phyloP scores from a whole-genome alignment of 495 filamentous ascomycete species.

The Penicillium lagena region DNA sequence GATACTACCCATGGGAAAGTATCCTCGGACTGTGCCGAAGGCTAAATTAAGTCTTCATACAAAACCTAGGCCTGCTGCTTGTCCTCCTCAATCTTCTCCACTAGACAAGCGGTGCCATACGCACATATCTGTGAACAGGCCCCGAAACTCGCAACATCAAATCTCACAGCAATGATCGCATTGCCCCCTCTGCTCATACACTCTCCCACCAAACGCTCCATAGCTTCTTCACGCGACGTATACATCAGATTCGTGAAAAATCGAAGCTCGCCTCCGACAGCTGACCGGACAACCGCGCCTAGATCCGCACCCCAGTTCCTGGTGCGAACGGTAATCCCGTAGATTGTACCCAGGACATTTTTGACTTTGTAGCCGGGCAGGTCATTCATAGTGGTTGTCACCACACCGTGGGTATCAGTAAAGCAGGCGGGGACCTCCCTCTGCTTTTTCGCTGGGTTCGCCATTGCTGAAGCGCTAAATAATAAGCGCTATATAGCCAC shows the following conservation, averaged over 20 bases:
- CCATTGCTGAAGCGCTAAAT: neutral
- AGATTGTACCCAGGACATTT: conserved; percentile 51
- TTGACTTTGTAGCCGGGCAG: conserved; percentile 52
- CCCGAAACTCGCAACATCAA: conserved; percentile 34
- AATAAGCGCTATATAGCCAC: neutral
- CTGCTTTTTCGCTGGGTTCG: conserved; percentile 2
- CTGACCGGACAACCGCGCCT: conserved; percentile 41
- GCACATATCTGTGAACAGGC: conserved; percentile 52
- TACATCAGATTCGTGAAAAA: conserved; percentile 54
- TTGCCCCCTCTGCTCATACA: conserved; percentile 52
- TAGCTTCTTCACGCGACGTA: conserved; percentile 47
- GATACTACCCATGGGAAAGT: no score
- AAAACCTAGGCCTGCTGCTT: neutral
- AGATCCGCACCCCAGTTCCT: conserved; percentile 45
- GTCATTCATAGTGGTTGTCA: conserved; percentile 47
- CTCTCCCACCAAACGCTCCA: conserved; percentile 48
- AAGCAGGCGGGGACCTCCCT: conserved; percentile 35
- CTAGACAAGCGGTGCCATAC: conserved; percentile 51
- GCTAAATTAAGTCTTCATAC: neutral
- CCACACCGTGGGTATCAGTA: conserved; percentile 53
- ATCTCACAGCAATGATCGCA: conserved; percentile 51
- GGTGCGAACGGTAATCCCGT: conserved; percentile 52
- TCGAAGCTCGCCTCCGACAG: conserved; percentile 50
- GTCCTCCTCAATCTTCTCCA: conserved; percentile 38
- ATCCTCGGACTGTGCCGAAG: neutral